Evolutionary conservation across 2,329 filamentous ascomycete genomes (phyloP), one percentile per base, ranked within the genome.

Genomic region (Cladobotryum protrusum): DNA sequence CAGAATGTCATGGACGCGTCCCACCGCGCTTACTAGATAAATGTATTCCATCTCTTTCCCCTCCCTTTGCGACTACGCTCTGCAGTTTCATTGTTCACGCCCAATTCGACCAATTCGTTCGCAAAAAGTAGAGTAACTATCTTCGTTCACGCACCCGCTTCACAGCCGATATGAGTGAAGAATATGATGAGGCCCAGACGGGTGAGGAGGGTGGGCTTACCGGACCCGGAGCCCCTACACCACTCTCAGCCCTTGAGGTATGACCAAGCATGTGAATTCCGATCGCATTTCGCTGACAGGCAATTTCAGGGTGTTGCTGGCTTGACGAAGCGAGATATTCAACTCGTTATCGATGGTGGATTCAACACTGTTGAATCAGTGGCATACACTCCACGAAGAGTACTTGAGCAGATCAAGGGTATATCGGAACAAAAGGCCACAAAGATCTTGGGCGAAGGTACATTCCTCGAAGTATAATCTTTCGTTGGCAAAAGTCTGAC

Each of bases 341-440:
- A 96, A 65, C 76, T 96, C 36, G 82, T 99, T 18, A 76, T 95
- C 15, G 92, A 97, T 62, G 91, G 88, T 36, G 93, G 93, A 5
- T 97, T 84, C 68, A 89, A 97, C 66, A 99, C 93, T 0, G 90
- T 99, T 35, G 93, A 99, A 69, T 86, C 91, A 2, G 87, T 99
- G 53, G 93, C 93, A 45, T 99, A 99, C 66, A 97, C 82, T 3
- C 82, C 93, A 65, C 87, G 80, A 47, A 82, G 92, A 62, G 75
- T 86, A 50, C 73, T 99, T 15, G 92, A 99, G 68, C 89, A 95
- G 67, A 92, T 99, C 70, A 99, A 97, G 68, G 93, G 93, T 50
- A 96, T 99, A 33, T 99, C 93, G 1, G 92, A 97, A 70, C 87
- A 95, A 63, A 99, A 99, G 67, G 93, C 95, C 2, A 84, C 82